phyloP scores from a whole-genome alignment of 371 early-diverging fungal genomes.

The Syncephalastrum contaminatum region DNA sequence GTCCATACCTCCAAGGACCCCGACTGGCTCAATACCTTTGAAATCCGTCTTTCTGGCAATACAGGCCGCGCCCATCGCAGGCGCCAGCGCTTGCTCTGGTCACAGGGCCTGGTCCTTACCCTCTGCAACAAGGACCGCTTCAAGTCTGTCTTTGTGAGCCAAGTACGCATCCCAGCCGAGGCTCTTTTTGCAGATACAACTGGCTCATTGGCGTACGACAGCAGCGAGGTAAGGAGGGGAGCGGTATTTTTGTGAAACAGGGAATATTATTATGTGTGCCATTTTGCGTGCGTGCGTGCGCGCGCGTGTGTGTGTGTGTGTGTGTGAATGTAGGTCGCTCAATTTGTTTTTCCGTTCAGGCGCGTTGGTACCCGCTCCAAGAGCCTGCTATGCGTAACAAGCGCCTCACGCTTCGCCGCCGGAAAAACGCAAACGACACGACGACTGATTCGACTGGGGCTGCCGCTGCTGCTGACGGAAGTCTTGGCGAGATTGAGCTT shows the following conservation, averaged over 20 bases:
- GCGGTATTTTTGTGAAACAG: not conserved
- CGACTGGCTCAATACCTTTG: slow-evolving; percentile 44
- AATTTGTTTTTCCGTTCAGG: too few species aligned
- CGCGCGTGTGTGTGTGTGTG: too few species aligned
- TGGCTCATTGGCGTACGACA: slow-evolving; percentile 20
- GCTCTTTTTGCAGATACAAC: slow-evolving; percentile 21
- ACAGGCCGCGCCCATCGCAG: slow-evolving; percentile 18
- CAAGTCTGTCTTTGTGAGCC: slow-evolving; percentile 38
- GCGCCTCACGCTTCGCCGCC: not conserved
- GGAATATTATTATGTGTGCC: too few species aligned
- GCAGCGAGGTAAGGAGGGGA: slow-evolving; percentile 11
- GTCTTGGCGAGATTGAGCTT: slow-evolving; percentile 7
- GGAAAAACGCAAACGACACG: slow-evolving; percentile 2
- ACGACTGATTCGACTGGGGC: not conserved
- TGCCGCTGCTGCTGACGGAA: not conserved
- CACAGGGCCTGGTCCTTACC: slow-evolving; percentile 31
- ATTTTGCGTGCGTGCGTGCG: too few species aligned
- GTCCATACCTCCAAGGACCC: slow-evolving; percentile 33
- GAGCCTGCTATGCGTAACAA: slow-evolving; percentile 2
- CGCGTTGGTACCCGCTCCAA: slow-evolving; percentile 15
- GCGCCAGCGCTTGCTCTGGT: slow-evolving; percentile 19
- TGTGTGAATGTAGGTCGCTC: too few species aligned
- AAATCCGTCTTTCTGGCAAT: slow-evolving; percentile 32
- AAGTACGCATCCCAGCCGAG: slow-evolving; percentile 28
- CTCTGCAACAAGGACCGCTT: slow-evolving; percentile 45